Base-by-base conservation (phyloP, 1,139 yeast species). In the Insectozyma bohioensis region DNA sequence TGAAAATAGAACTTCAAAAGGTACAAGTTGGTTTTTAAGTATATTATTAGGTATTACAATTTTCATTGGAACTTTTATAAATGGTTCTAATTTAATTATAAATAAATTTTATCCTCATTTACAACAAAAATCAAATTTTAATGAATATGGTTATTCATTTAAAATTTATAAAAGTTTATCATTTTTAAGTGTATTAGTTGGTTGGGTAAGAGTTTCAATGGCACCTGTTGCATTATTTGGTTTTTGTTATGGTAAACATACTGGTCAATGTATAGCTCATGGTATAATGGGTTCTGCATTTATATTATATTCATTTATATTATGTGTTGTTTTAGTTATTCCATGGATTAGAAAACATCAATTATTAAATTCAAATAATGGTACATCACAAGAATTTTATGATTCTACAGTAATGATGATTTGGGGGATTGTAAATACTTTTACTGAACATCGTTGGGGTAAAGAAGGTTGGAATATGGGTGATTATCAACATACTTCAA, bases 401-500 rank as follows among this genome's bases (percentile, higher is more conserved):
- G 97, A 90, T 58, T 80, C 90, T 26, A 49, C 75, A 28, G 73
- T 87, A 29, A 87, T 90, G 78, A 81, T 86, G 39, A 58, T 72
- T 12, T 90, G 96, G 95, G 97, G 97, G 5, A 78, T 88, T 24
- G 84, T 90, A 40, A 90, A 90, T 56, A 87, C 97, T 0, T 90
- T 90, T 56, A 90, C 97, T 1, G 97, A 90, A 56, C 97, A 90
- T 56, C 67, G 97, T 42, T 88, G 97, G 97, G 95, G 95, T 21
- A 55, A 57, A 29, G 92, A 86, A 52, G 75, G 68, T 7, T 90
- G 97, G 97, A 71, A 75, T 31, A 94, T 85, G 68, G 94, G 95
- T 4, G 95, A 85, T 54, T 86, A 82, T 54, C 96, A 88, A 60
- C 97, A 88, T 57, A 87, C 97, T 0, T 77, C 95, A 17, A 87